A percentile compares a stretch with the other conserved stretches of the same genome.
Evolutionary conservation across 495 filamentous ascomycete species (phyloP).

Genomic region (Coniosporium apollinis): DNA sequence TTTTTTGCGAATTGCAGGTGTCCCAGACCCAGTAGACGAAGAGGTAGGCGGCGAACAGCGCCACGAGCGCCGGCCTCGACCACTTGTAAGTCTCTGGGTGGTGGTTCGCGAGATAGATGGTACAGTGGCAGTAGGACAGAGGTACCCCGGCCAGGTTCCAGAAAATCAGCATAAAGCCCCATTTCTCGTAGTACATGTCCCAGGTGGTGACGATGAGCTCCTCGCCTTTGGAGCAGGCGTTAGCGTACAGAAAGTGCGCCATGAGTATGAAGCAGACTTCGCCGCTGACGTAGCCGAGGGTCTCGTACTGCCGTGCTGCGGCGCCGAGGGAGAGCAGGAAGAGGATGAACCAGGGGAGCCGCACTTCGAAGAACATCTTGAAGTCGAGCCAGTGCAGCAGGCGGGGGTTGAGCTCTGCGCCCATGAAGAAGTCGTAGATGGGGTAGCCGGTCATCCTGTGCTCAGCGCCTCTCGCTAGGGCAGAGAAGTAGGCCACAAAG

Average conservation of each 20-base stretch:
- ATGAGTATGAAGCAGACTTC: conserved; percentile 79
- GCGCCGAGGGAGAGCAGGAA: conserved; percentile 62
- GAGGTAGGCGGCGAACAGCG: conserved; percentile 57
- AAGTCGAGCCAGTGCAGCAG: conserved; percentile 90
- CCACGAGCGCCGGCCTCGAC: conserved; percentile 46
- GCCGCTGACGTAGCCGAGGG: conserved; percentile 77
- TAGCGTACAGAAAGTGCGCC: conserved; percentile 92
- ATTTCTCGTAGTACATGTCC: conserved; percentile 99
- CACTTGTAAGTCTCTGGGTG: conserved; percentile 66
- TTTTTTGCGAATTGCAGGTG: conserved; percentile 85
- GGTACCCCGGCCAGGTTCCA: conserved; percentile 98
- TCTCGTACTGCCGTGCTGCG: conserved; percentile 74
- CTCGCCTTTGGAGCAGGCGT: conserved; percentile 92
- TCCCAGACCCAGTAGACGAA: conserved; percentile 90
- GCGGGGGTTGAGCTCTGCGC: conserved; percentile 87
- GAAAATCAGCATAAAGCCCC: conserved; percentile 99
- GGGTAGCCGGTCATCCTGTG: conserved; percentile 87
- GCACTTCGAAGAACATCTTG: conserved; percentile 99
- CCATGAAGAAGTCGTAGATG: conserved; percentile 99
- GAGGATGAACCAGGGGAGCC: conserved; percentile 91
- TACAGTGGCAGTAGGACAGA: conserved; percentile 92
- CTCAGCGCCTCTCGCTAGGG: conserved; percentile 58
- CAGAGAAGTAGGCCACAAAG: conserved; percentile 70
- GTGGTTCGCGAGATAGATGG: conserved; percentile 83
- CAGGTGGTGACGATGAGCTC: conserved; percentile 88